Conservation (phyloP, 108 stramenopile species). For the Epithemia pelagica region DNA sequence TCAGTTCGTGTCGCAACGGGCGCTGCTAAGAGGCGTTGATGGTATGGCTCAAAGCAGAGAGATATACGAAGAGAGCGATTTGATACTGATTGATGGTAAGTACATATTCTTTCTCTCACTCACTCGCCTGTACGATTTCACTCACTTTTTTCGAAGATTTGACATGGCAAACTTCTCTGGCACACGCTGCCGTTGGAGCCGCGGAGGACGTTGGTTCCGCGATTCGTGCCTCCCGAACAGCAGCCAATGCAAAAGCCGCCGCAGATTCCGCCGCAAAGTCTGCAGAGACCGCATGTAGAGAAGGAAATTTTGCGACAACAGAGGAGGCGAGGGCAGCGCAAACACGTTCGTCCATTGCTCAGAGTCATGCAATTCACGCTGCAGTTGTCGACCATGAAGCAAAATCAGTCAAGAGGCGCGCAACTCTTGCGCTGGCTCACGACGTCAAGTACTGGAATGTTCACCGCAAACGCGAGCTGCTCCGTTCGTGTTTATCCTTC, state of each 20-base stretch:
- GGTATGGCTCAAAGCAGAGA: slow-evolving; percentile 46
- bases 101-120: not conserved
- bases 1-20: slow-evolving; percentile 62
- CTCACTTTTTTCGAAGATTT: slow-evolving; percentile 38
- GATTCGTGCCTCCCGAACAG: slow-evolving; percentile 63
- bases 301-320: slow-evolving; percentile 35
- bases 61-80: slow-evolving; percentile 43
- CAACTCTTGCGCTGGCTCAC: slow-evolving; percentile 73
- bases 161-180: slow-evolving; percentile 76
- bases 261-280: slow-evolving; percentile 40
- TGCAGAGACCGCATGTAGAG: slow-evolving; percentile 43
- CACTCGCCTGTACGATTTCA: too few species aligned
- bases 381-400: slow-evolving; percentile 85
- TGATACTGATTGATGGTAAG: slow-evolving; percentile 64
- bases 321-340: slow-evolving; percentile 65
- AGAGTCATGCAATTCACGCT: slow-evolving; percentile 82
- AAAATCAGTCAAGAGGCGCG: slow-evolving; percentile 57
- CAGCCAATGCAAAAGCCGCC: slow-evolving; percentile 53
- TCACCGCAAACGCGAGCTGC: slow-evolving; percentile 70
- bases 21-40: slow-evolving; percentile 61
- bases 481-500: slow-evolving; percentile 40
- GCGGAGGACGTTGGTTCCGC: slow-evolving; percentile 69
- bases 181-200: slow-evolving; percentile 65
- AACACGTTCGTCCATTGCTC: slow-evolving; percentile 54
- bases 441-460: slow-evolving; percentile 86